A percentile compares a stretch with the other conserved stretches of the same genome.
Evolutionary conservation across 805 yeast species (phyloP).

Genomic region (Blastobotrys muscicola): DNA sequence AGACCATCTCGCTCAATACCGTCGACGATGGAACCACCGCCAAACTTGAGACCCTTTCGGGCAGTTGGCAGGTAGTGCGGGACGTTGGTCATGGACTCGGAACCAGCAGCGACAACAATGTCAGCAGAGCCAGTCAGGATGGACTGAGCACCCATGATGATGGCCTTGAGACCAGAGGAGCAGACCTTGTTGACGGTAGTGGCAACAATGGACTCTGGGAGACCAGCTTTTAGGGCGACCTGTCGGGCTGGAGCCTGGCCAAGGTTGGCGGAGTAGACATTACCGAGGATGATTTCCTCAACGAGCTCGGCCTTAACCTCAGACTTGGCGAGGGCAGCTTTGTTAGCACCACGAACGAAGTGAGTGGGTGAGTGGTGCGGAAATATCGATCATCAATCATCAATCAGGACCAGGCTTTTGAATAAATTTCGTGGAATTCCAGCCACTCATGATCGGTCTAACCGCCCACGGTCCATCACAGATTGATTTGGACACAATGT

Average conservation of each 20-base stretch:
- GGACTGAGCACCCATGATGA: conserved; percentile 83
- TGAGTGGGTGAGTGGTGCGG: too few relatives aligned
- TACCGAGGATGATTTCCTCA: conserved; percentile 88
- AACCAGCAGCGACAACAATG: conserved; percentile 93
- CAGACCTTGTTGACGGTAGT: conserved; percentile 94
- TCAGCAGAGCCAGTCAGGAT: conserved; percentile 85
- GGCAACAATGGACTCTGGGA: conserved; percentile 71
- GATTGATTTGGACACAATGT: too few relatives aligned
- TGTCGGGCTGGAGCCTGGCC: conserved; percentile 99
- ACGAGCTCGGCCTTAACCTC: conserved; percentile 66
- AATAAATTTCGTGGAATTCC: too few relatives aligned
- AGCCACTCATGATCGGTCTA: too few relatives aligned
- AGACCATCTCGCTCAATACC: conserved; percentile 91
- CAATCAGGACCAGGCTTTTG: too few relatives aligned
- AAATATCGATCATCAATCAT: too few relatives aligned
- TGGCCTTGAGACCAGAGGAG: conserved; percentile 91
- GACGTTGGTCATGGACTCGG: conserved; percentile 93
- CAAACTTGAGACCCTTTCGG: conserved; percentile 84
- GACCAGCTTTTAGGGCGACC: conserved; percentile 86
- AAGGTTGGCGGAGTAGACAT: conserved; percentile 82
- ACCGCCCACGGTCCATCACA: too few relatives aligned
- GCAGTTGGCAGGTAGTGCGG: conserved; percentile 87
- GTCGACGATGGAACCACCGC: conserved; percentile 70
- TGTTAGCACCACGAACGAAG: conserved; percentile 2
- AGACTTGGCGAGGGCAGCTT: conserved; percentile 66